Percentiles rank a stretch among this genome's conserved stretches.
Conservation (phyloP, 1,284 basidiomycete species). For the Vanrija pseudolonga region DNA sequence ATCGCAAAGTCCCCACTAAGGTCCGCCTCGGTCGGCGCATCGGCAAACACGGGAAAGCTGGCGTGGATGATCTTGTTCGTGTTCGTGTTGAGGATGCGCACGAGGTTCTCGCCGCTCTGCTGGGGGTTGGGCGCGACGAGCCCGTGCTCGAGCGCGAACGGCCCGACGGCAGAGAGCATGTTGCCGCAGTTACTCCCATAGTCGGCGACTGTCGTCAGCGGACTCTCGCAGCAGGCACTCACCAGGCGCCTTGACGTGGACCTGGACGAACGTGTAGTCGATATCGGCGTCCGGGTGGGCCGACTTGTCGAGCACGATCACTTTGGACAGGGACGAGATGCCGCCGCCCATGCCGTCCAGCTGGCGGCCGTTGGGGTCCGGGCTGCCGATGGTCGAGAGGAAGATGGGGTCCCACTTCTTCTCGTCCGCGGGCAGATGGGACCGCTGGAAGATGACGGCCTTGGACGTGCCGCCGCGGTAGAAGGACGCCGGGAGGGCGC, state of each 20-base stretch:
- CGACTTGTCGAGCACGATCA: constrained; percentile 62
- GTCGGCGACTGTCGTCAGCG: constrained; percentile 19
- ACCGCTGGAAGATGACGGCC: constrained; percentile 63
- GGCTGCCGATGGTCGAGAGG: constrained; percentile 75
- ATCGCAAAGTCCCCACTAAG: constrained; percentile 54
- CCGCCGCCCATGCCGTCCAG: constrained; percentile 73
- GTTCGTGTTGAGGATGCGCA: constrained; percentile 19
- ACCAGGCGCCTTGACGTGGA: constrained; percentile 14
- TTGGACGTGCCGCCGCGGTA: constrained; percentile 72
- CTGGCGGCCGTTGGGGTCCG: constrained; percentile 71
- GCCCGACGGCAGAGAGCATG: constrained; percentile 32
- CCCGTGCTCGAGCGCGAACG: constrained; percentile 30
- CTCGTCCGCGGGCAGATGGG: constrained; percentile 55
- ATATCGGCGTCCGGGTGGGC: constrained; percentile 20
- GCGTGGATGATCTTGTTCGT: constrained; percentile 16
- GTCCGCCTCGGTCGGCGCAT: constrained; percentile 54
- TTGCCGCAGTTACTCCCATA: constrained; percentile 37
- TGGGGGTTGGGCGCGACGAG: background rate
- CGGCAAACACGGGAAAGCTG: constrained; percentile 6
- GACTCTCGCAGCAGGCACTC: background rate
- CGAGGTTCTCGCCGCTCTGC: constrained; percentile 10
- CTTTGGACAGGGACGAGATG: constrained; percentile 71
- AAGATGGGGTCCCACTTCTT: constrained; percentile 62
- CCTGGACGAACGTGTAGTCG: constrained; percentile 33
- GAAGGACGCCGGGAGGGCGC: constrained; percentile 9